Evolutionary conservation across 2,329 filamentous ascomycete species (phyloP), one percentile per base, ranked within the genome.

Genomic region (Colletotrichum liriopes): DNA sequence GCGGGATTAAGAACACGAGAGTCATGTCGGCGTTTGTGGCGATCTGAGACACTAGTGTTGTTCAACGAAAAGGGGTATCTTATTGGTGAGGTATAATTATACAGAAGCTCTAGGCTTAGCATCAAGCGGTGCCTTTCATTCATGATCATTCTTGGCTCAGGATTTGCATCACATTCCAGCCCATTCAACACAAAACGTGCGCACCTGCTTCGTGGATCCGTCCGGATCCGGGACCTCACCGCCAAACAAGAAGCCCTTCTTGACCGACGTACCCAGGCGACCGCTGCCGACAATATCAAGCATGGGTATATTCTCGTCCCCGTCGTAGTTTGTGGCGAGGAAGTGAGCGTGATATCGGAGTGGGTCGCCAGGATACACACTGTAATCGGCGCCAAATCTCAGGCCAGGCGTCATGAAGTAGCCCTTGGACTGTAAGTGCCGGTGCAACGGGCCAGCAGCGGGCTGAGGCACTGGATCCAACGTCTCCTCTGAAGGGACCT

Each of bases 291-390:
- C 92, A 18, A 99, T 85, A 75, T 98, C 93, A 76, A 98, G 88
- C 78, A 98, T 85, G 47, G 93, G 89, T 68, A 99, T 92, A 76
- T 95, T 91, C 77, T 98, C 90, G 73, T 98, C 91, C 94, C 95
- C 98, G n/a, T 87, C 91, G 76, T 93, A 90, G 41, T 93, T 91
- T n/a, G 92, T 93, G 9, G 93, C 94, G 77, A 98, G 88, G 81
- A 98, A 98, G 81, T 99, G 96, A 56, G 94, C 96, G 82, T 99
- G 96, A 81, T 97, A 99, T 14, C 96, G 92, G 63, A 99, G 86
- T 1, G 96, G 95, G 80, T 99, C 96, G 56, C 96, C 96, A 0
- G 96, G 96, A 78, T 99, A 99, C 6, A 97, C 94, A 76, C 95
- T 94, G 82, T 97, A 98, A 78, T 96, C 91, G 77, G 95, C 97